Conservation (phyloP, 257 asterid genomes). For the Thymus quinquecostatus region DNA sequence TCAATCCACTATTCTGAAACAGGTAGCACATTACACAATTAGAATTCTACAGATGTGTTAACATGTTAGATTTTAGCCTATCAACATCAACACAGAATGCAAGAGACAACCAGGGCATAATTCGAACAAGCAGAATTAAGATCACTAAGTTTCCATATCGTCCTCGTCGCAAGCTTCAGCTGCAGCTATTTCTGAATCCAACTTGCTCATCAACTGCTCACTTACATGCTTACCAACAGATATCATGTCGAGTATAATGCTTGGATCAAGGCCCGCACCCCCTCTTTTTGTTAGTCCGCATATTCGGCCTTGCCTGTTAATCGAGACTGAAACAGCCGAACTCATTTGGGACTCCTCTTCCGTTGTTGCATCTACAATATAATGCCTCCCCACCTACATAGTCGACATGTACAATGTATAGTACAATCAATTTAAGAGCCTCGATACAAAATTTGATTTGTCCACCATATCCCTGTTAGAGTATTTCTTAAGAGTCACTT, state of each 20-base stretch:
- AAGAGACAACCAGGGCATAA: not conserved
- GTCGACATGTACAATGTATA: not conserved
- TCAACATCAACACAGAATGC: not conserved
- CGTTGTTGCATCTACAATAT: slow-evolving; percentile 79
- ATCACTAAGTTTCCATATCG: slow-evolving; percentile 29
- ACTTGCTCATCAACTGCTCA: slow-evolving; percentile 61
- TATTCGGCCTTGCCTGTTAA: slow-evolving; percentile 68
- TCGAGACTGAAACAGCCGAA: slow-evolving; percentile 78
- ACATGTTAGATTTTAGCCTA: not conserved
- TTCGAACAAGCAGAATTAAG: not conserved
- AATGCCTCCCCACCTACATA: slow-evolving; percentile 78
- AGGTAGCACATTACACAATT: not conserved
- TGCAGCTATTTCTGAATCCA: slow-evolving; percentile 86
- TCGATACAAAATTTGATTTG: too few relatives aligned
- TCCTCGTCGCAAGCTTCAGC: slow-evolving; percentile 82
- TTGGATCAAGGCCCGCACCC: slow-evolving; percentile 78
- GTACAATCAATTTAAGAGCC: too few relatives aligned
- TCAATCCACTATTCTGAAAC: not conserved
- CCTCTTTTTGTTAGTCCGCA: slow-evolving; percentile 88
- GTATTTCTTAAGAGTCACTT: too few relatives aligned
- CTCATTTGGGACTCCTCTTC: slow-evolving; percentile 98
- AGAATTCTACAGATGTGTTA: not conserved
- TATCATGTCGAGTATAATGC: slow-evolving; percentile 76
- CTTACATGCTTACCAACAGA: slow-evolving; percentile 74
- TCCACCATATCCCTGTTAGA: too few relatives aligned